Evolutionary conservation across 2,329 filamentous ascomycete genomes (phyloP), one percentile per base, ranked within the genome.

Genomic region (Camillea tinctor): DNA sequence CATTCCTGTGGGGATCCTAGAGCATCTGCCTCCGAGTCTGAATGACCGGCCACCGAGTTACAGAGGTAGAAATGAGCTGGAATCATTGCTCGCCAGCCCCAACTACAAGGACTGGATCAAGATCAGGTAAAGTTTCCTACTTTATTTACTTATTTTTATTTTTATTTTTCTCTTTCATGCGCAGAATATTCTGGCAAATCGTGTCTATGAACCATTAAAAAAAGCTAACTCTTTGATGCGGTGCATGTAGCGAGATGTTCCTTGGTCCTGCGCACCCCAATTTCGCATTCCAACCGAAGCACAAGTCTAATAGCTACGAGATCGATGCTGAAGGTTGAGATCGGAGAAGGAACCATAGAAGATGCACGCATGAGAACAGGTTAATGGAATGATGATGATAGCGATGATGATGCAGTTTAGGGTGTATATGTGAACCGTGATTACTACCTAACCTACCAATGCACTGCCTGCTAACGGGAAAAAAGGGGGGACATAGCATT

Each of bases 61-160:
- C 73, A 85, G 81, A 68, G 93, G 94, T 20, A 83, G 95, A 60
- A 89, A 95, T 75, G 95, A 99, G 57, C 76, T 99, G 72, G 95
- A 99, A 83, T 96, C 92, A n/a, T 79, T 99, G 66, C 83, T 99
- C 77, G 89, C 88, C 15, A 97, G 93, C 76, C 86, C 87, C 64
- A 93, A 98, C 76, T 97, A 96, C 79, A 90, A 89, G 78, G 95
- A 99, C 76, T 99, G 95, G 95, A 93, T 99, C 75, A 98, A 97
- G 81, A 96, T 99, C 71, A 96, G 89, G 93, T 95, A 84, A 75
- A 87, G 81, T n/a, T n/a, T n/a, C n/a, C n/a, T n/a, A n/a, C 60
- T 57, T 59, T 54, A 51, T 51, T 21, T 52, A 56, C 19, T 30
- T 44, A 20, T 26, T 4, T 22, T 21, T 11, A 17, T 23, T 56